A percentile compares a stretch with the other conserved stretches of the same genome.
Evolutionary conservation across 129 eudicot species (phyloP).

Genomic region (Pulicaria dysenterica): DNA sequence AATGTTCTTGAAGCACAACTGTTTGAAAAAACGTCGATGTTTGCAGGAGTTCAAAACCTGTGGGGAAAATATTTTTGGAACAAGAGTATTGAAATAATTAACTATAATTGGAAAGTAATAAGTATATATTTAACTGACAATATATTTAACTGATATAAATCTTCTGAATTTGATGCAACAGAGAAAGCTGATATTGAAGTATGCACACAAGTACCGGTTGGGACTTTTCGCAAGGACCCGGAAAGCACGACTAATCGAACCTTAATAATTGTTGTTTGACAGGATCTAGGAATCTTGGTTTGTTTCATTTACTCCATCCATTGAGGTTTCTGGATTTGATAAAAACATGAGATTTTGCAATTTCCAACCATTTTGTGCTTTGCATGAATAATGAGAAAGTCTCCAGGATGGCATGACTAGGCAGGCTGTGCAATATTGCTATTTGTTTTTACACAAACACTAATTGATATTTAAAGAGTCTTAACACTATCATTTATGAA

Average conservation of each 20-base stretch:
- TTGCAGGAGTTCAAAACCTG: no score
- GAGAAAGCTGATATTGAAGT: slow-evolving; percentile 96
- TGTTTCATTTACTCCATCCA: slow-evolving; percentile 20
- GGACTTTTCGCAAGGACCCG: slow-evolving; percentile 55
- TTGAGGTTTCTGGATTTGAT: slow-evolving; percentile 19
- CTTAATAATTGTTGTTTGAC: slow-evolving; percentile 2
- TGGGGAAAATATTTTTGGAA: no score
- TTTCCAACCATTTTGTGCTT: background rate
- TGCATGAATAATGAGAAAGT: background rate
- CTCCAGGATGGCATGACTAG: background rate
- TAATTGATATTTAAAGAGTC: no score
- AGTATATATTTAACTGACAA: background rate
- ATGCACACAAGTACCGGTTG: slow-evolving; percentile 83
- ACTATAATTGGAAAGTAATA: no score
- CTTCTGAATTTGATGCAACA: slow-evolving; percentile 34
- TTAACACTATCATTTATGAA: no score
- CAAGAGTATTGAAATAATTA: no score
- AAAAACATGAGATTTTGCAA: no score
- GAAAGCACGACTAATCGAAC: background rate
- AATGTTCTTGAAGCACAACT: no score
- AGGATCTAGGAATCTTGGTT: slow-evolving; percentile 2
- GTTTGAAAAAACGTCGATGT: no score
- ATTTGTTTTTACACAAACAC: no score
- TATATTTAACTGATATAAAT: no score
- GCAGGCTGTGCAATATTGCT: background rate